Conservation (phyloP, 345 rosid species). For the Fremontodendron californicum region DNA sequence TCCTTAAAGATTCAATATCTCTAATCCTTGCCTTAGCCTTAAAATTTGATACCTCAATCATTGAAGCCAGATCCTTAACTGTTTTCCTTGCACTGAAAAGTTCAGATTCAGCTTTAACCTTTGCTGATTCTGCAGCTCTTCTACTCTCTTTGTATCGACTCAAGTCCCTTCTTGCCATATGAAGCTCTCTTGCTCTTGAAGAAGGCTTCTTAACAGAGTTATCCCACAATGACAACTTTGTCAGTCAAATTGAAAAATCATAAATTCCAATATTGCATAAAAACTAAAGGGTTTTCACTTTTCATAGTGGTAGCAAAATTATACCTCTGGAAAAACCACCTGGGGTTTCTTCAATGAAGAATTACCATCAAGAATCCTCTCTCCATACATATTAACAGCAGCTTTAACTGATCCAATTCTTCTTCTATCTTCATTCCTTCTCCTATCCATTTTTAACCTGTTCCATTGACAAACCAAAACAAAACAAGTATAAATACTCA, state of each 20-base stretch:
- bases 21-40: slow-evolving; percentile 25
- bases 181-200: slow-evolving; percentile 58
- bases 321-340: slow-evolving; percentile 48
- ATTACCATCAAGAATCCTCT: slow-evolving; percentile 36
- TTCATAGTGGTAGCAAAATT: not conserved
- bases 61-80: slow-evolving; percentile 39
- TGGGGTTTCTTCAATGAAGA: slow-evolving; percentile 35
- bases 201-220: slow-evolving; percentile 30
- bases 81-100: slow-evolving; percentile 35
- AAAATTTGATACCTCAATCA: slow-evolving; percentile 40
- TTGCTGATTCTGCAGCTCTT: slow-evolving; percentile 40
- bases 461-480: slow-evolving; percentile 1
- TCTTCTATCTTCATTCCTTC: slow-evolving; percentile 33
- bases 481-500: not conserved
- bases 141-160: slow-evolving; percentile 44
- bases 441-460: slow-evolving; percentile 39
- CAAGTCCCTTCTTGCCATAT: slow-evolving; percentile 46
- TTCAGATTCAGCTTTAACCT: slow-evolving; percentile 52
- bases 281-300: not conserved
- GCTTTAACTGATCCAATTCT: slow-evolving; percentile 63
- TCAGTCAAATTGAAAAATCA: not conserved
- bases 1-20: slow-evolving; percentile 26
- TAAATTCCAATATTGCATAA: not conserved
- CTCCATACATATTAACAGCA: slow-evolving; percentile 49
- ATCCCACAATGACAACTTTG: not conserved